Conservation (phyloP, 345 rosid species). For the Arabidopsis suecica region DNA sequence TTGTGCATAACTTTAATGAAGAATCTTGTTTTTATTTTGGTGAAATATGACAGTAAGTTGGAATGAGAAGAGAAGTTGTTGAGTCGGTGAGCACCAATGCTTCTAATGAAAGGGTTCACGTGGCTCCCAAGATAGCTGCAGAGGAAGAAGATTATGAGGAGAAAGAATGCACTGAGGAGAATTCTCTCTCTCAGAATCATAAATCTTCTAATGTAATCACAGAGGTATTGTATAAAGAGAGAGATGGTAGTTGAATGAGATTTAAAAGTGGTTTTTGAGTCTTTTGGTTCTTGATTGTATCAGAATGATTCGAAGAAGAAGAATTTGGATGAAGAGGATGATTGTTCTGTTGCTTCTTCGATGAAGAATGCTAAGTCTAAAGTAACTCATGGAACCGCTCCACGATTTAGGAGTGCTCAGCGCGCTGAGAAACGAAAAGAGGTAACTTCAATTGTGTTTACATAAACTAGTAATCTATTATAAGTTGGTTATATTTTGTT, state of each 20-base stretch:
- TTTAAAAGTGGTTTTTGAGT: neutral
- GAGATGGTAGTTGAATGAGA: neutral
- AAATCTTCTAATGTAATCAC: constrained; percentile 24
- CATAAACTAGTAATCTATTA: neutral
- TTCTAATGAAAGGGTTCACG: constrained; percentile 50
- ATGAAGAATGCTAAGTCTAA: constrained; percentile 59
- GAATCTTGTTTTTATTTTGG: neutral
- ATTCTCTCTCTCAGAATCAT: constrained; percentile 28
- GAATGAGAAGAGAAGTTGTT: constrained; percentile 74
- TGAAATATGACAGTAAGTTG: constrained; percentile 48
- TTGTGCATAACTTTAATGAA: neutral
- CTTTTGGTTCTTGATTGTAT: constrained; percentile 19
- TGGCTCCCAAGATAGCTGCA: constrained; percentile 53
- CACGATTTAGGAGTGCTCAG: constrained; percentile 68
- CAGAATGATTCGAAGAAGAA: constrained; percentile 64
- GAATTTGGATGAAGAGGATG: constrained; percentile 80
- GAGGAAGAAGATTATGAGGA: constrained; percentile 59
- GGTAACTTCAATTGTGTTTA: constrained; percentile 51
- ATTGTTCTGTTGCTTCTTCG: constrained; percentile 78
- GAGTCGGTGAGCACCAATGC: constrained; percentile 36
- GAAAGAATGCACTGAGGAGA: constrained; percentile 48
- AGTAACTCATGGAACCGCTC: constrained; percentile 87
- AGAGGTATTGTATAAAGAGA: constrained; percentile 19
- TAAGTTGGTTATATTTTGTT: constrained; percentile 8
- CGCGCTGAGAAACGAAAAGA: constrained; percentile 96